Percentiles rank a stretch among this genome's conserved stretches.
Evolutionary conservation across 345 rosid species (phyloP).

Genomic region (Salix koriyanagi): DNA sequence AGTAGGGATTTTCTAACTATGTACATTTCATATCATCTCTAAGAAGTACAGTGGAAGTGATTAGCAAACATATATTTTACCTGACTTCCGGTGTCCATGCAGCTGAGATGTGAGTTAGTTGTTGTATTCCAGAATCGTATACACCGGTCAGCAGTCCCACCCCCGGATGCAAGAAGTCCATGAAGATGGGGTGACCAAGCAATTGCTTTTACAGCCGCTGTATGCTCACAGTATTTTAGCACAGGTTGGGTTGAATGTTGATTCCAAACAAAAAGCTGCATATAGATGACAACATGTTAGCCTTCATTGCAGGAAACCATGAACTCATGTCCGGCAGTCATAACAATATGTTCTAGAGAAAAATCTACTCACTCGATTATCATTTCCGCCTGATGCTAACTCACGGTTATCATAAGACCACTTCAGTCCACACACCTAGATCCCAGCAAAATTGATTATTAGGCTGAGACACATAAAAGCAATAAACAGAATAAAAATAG

Average conservation of each 20-base stretch:
- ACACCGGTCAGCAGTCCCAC: constrained; percentile 96
- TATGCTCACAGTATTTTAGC: constrained; percentile 82
- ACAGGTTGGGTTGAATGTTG: constrained; percentile 92
- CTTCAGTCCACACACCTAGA: constrained; percentile 88
- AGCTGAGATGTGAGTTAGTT: constrained; percentile 78
- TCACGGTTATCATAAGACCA: constrained; percentile 98
- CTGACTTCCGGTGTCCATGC: constrained; percentile 97
- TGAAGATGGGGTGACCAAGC: constrained; percentile 99
- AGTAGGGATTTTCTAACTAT: background rate
- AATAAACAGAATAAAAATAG: background rate
- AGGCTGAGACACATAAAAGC: constrained; percentile 7
- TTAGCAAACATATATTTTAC: constrained; percentile 24
- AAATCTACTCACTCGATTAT: constrained; percentile 62
- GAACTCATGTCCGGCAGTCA: background rate
- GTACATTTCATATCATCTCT: background rate
- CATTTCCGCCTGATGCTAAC: constrained; percentile 98
- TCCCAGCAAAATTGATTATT: constrained; percentile 10
- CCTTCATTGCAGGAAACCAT: background rate
- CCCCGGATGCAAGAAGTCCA: constrained; percentile 98
- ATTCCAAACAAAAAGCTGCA: constrained; percentile 97
- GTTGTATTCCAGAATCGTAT: constrained; percentile 98
- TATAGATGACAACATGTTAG: constrained; percentile 16
- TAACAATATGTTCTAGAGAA: background rate
- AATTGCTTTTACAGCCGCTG: constrained; percentile 99
- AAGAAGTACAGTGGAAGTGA: no score